phyloP scores from a whole-genome alignment of 164 flowering plant species.

The Liriodendron chinense region DNA sequence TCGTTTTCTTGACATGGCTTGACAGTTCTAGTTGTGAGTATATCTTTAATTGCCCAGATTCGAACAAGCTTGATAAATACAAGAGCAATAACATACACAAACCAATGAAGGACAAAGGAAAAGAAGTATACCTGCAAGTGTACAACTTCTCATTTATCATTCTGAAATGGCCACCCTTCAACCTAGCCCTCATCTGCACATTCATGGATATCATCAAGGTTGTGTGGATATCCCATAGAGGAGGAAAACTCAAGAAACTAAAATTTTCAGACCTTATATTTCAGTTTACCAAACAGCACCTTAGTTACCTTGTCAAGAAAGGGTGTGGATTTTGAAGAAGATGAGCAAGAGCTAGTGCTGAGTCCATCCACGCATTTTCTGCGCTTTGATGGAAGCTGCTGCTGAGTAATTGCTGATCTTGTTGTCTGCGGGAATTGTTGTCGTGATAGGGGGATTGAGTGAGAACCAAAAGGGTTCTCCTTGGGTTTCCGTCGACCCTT shows the following conservation, averaged over 20 bases:
- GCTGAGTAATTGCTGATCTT: neutral
- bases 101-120: neutral
- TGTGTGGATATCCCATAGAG: neutral
- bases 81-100: neutral
- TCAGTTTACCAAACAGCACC: no score
- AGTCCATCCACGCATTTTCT: conserved; percentile 10
- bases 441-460: neutral
- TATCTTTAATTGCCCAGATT: no score
- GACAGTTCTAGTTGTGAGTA: no score
- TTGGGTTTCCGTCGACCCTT: neutral
- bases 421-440: neutral
- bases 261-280: no score
- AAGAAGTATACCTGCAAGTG: conserved; percentile 66
- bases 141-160: conserved; percentile 96
- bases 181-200: conserved; percentile 72
- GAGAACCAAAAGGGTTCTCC: neutral
- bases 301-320: conserved; percentile 51
- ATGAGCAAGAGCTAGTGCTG: neutral
- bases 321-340: conserved; percentile 13
- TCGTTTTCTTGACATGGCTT: no score
- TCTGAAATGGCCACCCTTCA: conserved; percentile 87
- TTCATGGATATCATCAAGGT: neutral
- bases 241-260: neutral
- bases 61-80: neutral
- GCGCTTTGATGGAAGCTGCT: conserved; percentile 7